Percentiles rank a stretch among this genome's conserved stretches.
These are phyloP conservation scores for Phialophora verrucosa DNA, from an alignment of 2,329 filamentous ascomycete genomes.

Conservation along the genomic window DNA sequence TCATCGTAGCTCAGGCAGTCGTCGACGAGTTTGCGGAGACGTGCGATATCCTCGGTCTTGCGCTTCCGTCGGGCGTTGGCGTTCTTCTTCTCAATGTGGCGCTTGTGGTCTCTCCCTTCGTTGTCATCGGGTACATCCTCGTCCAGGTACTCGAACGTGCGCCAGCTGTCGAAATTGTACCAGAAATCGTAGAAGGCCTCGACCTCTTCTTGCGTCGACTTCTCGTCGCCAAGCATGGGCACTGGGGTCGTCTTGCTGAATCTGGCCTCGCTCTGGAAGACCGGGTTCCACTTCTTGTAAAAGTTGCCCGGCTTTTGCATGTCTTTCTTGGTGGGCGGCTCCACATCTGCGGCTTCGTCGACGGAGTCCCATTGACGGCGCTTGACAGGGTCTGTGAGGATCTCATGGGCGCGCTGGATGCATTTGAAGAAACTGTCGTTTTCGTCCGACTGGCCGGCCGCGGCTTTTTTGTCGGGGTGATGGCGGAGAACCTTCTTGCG, in stretches of 20 bases:
- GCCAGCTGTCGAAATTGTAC: conserved; percentile 99
- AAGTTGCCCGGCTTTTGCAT: conserved; percentile 77
- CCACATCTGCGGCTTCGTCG: conserved; percentile 89
- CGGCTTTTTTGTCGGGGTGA: conserved; percentile 98
- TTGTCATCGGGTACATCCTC: conserved; percentile 99
- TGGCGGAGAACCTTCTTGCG: conserved; percentile 99
- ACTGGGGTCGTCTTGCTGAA: conserved; percentile 93
- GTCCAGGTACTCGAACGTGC: conserved; percentile 96
- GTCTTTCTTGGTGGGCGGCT: conserved; percentile 92
- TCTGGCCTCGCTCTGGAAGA: conserved; percentile 89
- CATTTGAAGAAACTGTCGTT: conserved; percentile 99
- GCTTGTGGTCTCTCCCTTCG: conserved; percentile 98
- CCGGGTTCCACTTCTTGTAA: conserved; percentile 90
- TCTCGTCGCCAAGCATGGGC: conserved; percentile 81
- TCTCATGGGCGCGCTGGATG: conserved; percentile 96
- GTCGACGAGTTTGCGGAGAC: conserved; percentile 87
- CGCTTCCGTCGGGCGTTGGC: conserved; percentile 97
- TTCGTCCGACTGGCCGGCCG: conserved; percentile 79
- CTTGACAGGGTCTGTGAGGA: conserved; percentile 88
- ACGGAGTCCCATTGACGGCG: conserved; percentile 96
- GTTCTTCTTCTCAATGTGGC: conserved; percentile 98
- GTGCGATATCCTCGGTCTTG: conserved; percentile 96
- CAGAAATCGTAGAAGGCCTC: conserved; percentile 99
- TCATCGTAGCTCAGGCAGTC: conserved; percentile 83
- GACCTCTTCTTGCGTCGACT: conserved; percentile 85